A percentile compares a stretch with the other conserved stretches of the same genome.
phyloP scores from a whole-genome alignment of 139 green algal species.

The Deuterostichococcus epilithicus region DNA sequence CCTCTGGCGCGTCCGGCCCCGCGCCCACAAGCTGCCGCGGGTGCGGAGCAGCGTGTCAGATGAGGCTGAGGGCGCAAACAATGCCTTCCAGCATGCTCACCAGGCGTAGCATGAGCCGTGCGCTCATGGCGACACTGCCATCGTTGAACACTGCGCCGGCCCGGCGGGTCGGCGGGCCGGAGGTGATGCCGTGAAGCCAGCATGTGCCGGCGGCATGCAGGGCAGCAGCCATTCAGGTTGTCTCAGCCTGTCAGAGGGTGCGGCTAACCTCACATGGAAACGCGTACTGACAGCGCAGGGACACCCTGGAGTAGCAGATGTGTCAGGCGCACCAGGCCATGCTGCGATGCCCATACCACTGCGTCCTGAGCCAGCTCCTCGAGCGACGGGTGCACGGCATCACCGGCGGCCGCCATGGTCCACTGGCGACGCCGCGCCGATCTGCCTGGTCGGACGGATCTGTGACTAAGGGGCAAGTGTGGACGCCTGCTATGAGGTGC shows the following conservation, averaged over 20 bases:
- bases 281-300: neutral
- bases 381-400: no score
- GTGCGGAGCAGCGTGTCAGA: neutral
- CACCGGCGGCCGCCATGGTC: no score
- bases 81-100: neutral
- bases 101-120: neutral
- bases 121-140: neutral
- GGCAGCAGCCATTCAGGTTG: no score
- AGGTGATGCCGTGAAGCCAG: neutral
- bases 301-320: neutral
- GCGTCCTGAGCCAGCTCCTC: conserved; percentile 62
- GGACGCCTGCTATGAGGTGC: no score
- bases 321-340: conserved; percentile 68
- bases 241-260: no score
- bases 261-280: no score
- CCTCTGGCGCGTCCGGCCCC: conserved; percentile 13
- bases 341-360: conserved; percentile 73
- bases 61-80: neutral
- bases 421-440: no score
- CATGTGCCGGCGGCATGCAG: no score
- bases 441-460: no score
- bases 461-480: no score
- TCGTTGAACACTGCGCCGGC: neutral
- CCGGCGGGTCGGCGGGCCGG: neutral
- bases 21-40: conserved; percentile 38